A percentile compares a stretch with the other conserved stretches of the same genome.
These are phyloP conservation scores for Fusarium albosuccineum DNA, from an alignment of 2,329 filamentous ascomycete species.

Conservation along the genomic window DNA sequence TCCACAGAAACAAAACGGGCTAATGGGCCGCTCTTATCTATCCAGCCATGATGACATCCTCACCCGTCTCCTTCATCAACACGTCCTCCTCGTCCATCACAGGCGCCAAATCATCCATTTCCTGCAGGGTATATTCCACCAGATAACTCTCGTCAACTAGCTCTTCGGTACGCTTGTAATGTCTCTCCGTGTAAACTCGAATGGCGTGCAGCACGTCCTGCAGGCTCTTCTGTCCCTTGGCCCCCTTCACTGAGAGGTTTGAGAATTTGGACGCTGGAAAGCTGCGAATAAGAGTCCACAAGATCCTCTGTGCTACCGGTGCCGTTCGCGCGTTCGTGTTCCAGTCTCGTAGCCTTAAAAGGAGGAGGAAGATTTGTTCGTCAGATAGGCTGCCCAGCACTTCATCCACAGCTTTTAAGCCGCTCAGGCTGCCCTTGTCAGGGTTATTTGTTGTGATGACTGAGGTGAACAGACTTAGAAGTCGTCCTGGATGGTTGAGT, in stretches of 20 bases:
- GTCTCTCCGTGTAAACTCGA: conserved; percentile 89
- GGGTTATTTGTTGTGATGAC: conserved; percentile 75
- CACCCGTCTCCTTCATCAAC: conserved; percentile 52
- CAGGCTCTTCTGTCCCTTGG: conserved; percentile 72
- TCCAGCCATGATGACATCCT: conserved; percentile 59
- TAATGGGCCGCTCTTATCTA: conserved; percentile 30
- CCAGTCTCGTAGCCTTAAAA: conserved; percentile 91
- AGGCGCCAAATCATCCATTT: conserved; percentile 84
- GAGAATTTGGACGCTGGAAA: conserved; percentile 86
- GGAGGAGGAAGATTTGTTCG: conserved; percentile 85
- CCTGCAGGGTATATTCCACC: conserved; percentile 90
- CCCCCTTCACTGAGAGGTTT: conserved; percentile 72
- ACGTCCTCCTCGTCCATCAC: conserved; percentile 52
- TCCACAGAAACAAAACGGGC: conserved; percentile 14
- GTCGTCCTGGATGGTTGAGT: conserved; percentile 91
- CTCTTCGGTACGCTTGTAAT: conserved; percentile 91
- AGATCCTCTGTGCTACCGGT: conserved; percentile 84
- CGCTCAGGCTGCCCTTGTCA: conserved; percentile 74
- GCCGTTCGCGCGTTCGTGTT: conserved; percentile 95
- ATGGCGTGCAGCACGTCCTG: conserved; percentile 91
- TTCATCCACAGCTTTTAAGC: conserved; percentile 80
- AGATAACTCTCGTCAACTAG: conserved; percentile 94
- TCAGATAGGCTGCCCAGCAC: conserved; percentile 84
- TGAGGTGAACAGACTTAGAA: conserved; percentile 85
- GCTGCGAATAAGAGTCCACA: conserved; percentile 82